Evolutionary conservation across 2,329 filamentous ascomycete species (phyloP).

Genomic region (Chaetomiaceae sp.): DNA sequence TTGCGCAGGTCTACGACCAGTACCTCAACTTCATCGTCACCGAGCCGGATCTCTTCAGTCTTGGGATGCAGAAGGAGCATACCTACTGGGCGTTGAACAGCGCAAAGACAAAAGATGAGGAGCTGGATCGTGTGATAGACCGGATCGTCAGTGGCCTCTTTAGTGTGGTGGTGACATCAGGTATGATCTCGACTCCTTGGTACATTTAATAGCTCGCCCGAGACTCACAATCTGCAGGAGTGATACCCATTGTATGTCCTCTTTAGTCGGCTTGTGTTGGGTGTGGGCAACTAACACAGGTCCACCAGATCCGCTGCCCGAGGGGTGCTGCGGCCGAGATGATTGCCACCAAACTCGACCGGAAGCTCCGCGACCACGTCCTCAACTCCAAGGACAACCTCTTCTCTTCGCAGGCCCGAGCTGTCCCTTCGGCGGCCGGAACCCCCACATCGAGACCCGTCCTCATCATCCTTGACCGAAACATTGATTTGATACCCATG

Average conservation of each 20-base stretch:
- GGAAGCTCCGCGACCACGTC: slow-evolving; percentile 93
- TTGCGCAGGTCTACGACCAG: slow-evolving; percentile 91
- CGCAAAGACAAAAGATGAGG: slow-evolving; percentile 81
- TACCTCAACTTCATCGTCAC: slow-evolving; percentile 97
- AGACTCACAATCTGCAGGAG: slow-evolving; percentile 46
- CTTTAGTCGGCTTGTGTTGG: neutral
- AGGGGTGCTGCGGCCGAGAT: slow-evolving; percentile 91
- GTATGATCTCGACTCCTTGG: slow-evolving; percentile 40
- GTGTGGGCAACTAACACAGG: slow-evolving; percentile 6
- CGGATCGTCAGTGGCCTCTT: slow-evolving; percentile 94
- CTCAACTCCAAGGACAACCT: slow-evolving; percentile 97
- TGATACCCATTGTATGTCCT: slow-evolving; percentile 79
- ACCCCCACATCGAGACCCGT: slow-evolving; percentile 77
- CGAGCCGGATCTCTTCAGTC: slow-evolving; percentile 90
- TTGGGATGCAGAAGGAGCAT: slow-evolving; percentile 85
- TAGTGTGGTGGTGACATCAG: slow-evolving; percentile 97
- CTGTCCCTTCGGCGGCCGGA: slow-evolving; percentile 50
- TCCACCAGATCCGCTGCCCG: slow-evolving; percentile 57
- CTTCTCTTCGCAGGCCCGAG: slow-evolving; percentile 62
- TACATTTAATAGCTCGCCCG: neutral
- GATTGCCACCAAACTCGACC: slow-evolving; percentile 88
- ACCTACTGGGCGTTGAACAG: slow-evolving; percentile 97
- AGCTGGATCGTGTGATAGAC: slow-evolving; percentile 82
- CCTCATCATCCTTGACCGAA: slow-evolving; percentile 88
- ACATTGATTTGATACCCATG: slow-evolving; percentile 95